Percentiles rank a stretch among this genome's conserved stretches.
These are phyloP conservation scores for Metarhizium sp. DNA, from an alignment of 2,329 filamentous ascomycete species.

Conservation along the genomic window DNA sequence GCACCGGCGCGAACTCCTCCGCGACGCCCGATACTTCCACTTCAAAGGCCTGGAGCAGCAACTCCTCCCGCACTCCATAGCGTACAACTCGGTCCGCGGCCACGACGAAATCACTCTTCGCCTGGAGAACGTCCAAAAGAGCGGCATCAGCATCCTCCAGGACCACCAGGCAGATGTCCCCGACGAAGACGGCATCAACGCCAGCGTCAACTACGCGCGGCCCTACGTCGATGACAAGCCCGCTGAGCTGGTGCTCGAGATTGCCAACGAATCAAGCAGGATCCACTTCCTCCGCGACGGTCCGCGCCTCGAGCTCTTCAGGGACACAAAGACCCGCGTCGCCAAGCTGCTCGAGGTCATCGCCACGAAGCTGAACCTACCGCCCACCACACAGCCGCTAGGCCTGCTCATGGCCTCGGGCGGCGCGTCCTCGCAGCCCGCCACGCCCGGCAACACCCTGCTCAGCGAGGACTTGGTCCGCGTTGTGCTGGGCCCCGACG, in stretches of 20 bases:
- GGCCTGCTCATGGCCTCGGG: constrained; percentile 59
- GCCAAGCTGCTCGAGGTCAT: constrained; percentile 69
- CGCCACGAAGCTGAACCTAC: constrained; percentile 67
- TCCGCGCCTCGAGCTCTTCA: constrained; percentile 61
- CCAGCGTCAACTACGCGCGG: constrained; percentile 69
- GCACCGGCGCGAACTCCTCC: constrained; percentile 68
- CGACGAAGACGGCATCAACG: constrained; percentile 20
- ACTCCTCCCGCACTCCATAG: constrained; percentile 67
- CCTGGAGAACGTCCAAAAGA: constrained; percentile 81
- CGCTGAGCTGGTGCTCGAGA: constrained; percentile 71
- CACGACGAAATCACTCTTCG: constrained; percentile 69
- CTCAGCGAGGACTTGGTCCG: constrained; percentile 62
- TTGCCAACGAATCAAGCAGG: constrained; percentile 56
- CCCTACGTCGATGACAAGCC: constrained; percentile 73
- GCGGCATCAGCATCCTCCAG: constrained; percentile 59
- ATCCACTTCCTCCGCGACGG: constrained; percentile 35
- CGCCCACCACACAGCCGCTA: constrained; percentile 47
- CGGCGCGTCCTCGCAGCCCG: constrained; percentile 50
- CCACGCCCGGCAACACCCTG: constrained; percentile 59
- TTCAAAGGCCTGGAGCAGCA: constrained; percentile 86
- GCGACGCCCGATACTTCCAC: constrained; percentile 88
- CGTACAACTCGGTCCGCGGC: constrained; percentile 60
- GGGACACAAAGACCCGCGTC: constrained; percentile 59
- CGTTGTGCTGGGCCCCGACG: constrained; percentile 50
- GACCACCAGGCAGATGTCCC: constrained; percentile 24